phyloP scores from a whole-genome alignment of 768 basidiomycete genomes.

The Leccinellum luteum region DNA sequence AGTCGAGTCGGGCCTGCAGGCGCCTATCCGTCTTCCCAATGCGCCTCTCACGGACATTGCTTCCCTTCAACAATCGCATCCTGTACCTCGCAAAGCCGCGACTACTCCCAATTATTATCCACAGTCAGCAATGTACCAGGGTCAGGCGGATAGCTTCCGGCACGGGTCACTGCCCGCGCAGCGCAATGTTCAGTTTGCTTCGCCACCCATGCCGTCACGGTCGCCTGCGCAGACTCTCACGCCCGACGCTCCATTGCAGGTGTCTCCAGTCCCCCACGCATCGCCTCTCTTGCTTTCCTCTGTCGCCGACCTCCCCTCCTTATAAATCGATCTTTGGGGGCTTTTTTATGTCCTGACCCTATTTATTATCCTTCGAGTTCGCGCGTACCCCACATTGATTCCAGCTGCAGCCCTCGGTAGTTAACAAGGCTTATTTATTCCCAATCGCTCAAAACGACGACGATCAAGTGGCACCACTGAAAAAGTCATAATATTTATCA shows the following conservation, averaged over 20 bases:
- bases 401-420: slow-evolving; percentile 11
- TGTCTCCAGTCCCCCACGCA: slow-evolving; percentile 26
- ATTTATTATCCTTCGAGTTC: slow-evolving; percentile 31
- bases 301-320: slow-evolving; percentile 19
- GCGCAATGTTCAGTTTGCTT: slow-evolving; percentile 28
- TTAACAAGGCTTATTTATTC: slow-evolving; percentile 31
- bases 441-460: slow-evolving; percentile 28
- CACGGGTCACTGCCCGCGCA: slow-evolving; percentile 32
- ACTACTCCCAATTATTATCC: slow-evolving; percentile 34
- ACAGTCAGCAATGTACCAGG: slow-evolving; percentile 27
- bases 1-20: slow-evolving; percentile 44
- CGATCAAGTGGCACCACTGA: slow-evolving; percentile 19
- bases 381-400: slow-evolving; percentile 13
- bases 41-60: slow-evolving; percentile 71
- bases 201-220: slow-evolving; percentile 30
- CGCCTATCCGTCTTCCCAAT: slow-evolving; percentile 66
- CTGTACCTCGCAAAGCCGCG: slow-evolving; percentile 32
- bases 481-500: slow-evolving; percentile 29
- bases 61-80: slow-evolving; percentile 40
- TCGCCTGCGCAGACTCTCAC: slow-evolving; percentile 29
- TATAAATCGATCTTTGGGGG: slow-evolving; percentile 9
- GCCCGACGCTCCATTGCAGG: slow-evolving; percentile 20
- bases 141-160: slow-evolving; percentile 29
- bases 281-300: slow-evolving; percentile 30
- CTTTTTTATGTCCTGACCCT: slow-evolving; percentile 18